Base-by-base conservation (phyloP, 1,139 yeast species). In the Candida gigantensis region DNA sequence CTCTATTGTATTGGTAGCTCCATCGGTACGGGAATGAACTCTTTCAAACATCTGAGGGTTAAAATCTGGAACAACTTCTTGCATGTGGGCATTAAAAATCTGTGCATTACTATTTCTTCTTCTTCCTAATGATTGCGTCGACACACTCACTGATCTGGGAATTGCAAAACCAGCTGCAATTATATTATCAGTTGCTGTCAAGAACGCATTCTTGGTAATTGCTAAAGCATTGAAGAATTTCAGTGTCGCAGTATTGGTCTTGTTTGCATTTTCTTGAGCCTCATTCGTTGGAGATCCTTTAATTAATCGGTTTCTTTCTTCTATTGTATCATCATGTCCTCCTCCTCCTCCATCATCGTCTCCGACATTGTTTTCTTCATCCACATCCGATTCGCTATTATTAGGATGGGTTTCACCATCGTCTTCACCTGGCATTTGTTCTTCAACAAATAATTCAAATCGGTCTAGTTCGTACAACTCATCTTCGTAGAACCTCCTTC, bases 401-500 rank as follows among this genome's bases (percentile, higher is more conserved):
- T 34, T 31, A 9, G 12, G 20, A 14, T 20, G 30, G 20, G 34
- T 32, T 12, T 40, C 35, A 24, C 45, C 44, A 16, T 34, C 40
- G 12, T 38, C 45, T 11, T 42, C 44, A 6, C 44, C 51, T 24
- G 52, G 59, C 7, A 52, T 50, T 17, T 57, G 61, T 19, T 59
- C 63, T 39, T 67, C 69, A 4, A 68, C 68, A 38, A 71, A 65
- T 16, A 72, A 51, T 42, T 72, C 76, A 37, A 63, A 60, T 18
- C 72, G 49, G 37, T 73, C 75, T 9, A 69, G 55, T 42, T 68
- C 74, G 40, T 68, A 69, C 13, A 68, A 37, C 43, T 81, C 87
- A 42, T 85, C 94, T 44, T 84, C 92, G 53, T 80, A 84, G 32
- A 84, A 76, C 24, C 82, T 78, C 44, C 96, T 66, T 0, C 97